These are phyloP conservation scores for Triticum urartu DNA, from an alignment of 176 grass and related monocot species.

Conservation along the genomic window DNA sequence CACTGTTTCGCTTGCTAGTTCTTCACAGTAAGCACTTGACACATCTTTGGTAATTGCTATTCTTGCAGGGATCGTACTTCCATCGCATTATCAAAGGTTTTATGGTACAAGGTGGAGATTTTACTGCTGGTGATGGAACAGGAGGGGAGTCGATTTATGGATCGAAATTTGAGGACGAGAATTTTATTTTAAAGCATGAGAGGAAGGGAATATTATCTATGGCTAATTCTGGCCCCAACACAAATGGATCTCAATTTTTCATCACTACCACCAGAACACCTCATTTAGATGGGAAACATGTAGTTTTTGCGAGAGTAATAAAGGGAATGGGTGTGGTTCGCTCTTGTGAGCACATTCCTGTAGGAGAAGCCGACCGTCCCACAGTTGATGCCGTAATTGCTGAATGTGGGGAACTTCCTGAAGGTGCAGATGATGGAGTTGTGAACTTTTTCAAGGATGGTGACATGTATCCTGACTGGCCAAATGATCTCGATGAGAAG, in stretches of 20 bases:
- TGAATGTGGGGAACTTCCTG: slow-evolving; percentile 83
- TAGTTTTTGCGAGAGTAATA: slow-evolving; percentile 92
- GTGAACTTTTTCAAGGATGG: slow-evolving; percentile 91
- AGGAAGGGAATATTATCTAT: slow-evolving; percentile 98
- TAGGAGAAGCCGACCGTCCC: slow-evolving; percentile 66
- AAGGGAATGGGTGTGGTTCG: slow-evolving; percentile 97
- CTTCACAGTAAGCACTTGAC: background rate
- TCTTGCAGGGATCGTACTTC: slow-evolving; percentile 76
- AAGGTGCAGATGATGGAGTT: slow-evolving; percentile 80
- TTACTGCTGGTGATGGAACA: slow-evolving; percentile 88
- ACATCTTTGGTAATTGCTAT: background rate
- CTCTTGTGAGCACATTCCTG: slow-evolving; percentile 65
- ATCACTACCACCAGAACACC: slow-evolving; percentile 92
- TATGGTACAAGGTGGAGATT: slow-evolving; percentile 98
- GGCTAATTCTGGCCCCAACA: slow-evolving; percentile 82
- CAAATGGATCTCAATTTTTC: slow-evolving; percentile 98
- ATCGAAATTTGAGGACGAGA: slow-evolving; percentile 86
- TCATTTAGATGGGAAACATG: slow-evolving; percentile 96
- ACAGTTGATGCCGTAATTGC: slow-evolving; percentile 69
- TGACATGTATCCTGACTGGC: slow-evolving; percentile 90
- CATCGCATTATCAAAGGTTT: slow-evolving; percentile 91
- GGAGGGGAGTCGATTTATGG: slow-evolving; percentile 98
- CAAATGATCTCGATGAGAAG: slow-evolving; percentile 89
- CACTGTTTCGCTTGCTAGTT: background rate
- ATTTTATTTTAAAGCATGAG: slow-evolving; percentile 92